phyloP scores from a whole-genome alignment of 2,329 filamentous ascomycete genomes.

The Myriosclerotinia scirpicola region DNA sequence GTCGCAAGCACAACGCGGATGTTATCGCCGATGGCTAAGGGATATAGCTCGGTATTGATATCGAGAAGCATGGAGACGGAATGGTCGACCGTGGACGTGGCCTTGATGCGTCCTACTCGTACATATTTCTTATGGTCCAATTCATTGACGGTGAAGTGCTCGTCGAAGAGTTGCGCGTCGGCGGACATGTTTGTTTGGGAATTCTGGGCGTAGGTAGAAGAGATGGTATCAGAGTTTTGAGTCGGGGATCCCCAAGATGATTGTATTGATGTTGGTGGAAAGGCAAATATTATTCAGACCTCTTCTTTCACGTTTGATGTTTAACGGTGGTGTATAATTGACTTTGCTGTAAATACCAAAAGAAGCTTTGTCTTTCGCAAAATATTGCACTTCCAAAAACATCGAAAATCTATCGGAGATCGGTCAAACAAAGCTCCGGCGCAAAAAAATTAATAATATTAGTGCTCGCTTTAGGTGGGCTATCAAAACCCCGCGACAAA shows the following conservation, averaged over 20 bases:
- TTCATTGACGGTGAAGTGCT: conserved; percentile 78
- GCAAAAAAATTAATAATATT: conserved; percentile 18
- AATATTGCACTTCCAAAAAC: conserved; percentile 18
- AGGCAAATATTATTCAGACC: too few species aligned
- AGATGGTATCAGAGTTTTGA: background rate
- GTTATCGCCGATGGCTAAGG: conserved; percentile 69
- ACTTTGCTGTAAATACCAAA: background rate
- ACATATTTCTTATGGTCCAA: conserved; percentile 90
- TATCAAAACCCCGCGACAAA: conserved; percentile 12
- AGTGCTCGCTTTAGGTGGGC: background rate
- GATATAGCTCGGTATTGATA: conserved; percentile 92
- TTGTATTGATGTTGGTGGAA: background rate
- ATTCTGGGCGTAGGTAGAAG: conserved; percentile 48
- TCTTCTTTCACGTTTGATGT: background rate
- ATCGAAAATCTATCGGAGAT: conserved; percentile 13
- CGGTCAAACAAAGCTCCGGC: conserved; percentile 15
- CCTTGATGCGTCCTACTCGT: conserved; percentile 82
- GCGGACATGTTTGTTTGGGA: conserved; percentile 69
- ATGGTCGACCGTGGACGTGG: conserved; percentile 67
- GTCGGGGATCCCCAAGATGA: background rate
- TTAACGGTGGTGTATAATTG: conserved; percentile 17
- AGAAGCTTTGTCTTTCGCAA: conserved; percentile 19
- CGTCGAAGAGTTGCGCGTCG: conserved; percentile 91
- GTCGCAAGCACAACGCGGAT: conserved; percentile 81
- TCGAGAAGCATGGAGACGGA: conserved; percentile 80